Base-by-base conservation (phyloP, 495 filamentous ascomycete genomes). In the Penicillium manginii region DNA sequence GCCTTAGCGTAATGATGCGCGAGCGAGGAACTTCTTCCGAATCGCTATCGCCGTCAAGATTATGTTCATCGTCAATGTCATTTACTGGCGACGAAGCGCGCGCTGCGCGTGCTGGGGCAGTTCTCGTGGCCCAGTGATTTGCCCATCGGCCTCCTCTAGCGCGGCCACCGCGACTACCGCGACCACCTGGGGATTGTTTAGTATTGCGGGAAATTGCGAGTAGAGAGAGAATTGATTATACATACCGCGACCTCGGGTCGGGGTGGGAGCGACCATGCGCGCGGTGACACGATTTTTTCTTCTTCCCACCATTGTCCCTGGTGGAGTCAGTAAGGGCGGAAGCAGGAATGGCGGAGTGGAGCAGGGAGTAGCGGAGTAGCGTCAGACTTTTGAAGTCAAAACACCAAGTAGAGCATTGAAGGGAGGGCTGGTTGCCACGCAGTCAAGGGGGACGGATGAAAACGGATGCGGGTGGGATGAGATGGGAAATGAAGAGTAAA, bases 81-180 rank as follows among this genome's bases (percentile, higher is more conserved):
- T 22, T 23, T 26, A 26, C 18, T 12, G 45, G 22, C 19, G 45
- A 47, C 10, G 45, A n/a, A 39, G 43, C 14, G 49, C 40, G 52
- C 8, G 45, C 21, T 23, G 45, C 18, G 14, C 45, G 58, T 31
- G 43, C 40, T 46, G 11, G 35, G 43, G 55, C 50, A 18, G 62
- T 52, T 26, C 59, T 60, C 15, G 50, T 37, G 49, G 50, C 52
- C 51, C 52, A 51, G 53, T 54, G 50, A 58, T 57, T 53, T 37
- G 62, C 57, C 42, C 67, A 60, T 22, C 65, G 67, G 29, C 67
- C 67, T 57, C 62, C 58, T 12, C 64, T 61, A 11, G 63, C 63
- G 46, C 59, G 22, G 22, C 61, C 39, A 22, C 60, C 62, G 33
- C 55, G 52, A 21, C 26, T 29, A 29, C 47, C 45, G 48, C 50